Evolutionary conservation across 371 early-diverging fungal species (phyloP).

Genomic region (Syncephalastrum monosporum): DNA sequence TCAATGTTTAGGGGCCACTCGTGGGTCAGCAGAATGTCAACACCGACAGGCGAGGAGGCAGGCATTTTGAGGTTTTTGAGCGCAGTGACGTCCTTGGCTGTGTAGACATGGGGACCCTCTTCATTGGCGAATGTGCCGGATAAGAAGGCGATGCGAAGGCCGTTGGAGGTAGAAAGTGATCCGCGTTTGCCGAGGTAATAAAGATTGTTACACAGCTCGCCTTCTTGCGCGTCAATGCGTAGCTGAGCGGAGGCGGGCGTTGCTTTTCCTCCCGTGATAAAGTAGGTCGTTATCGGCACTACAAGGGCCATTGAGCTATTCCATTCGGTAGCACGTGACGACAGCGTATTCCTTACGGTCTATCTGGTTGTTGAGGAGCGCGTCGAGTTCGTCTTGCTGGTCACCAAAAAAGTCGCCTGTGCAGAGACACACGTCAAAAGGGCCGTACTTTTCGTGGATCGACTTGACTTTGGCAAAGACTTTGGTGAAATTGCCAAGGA

Average conservation of each 20-base stretch:
- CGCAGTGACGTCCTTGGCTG: constrained; percentile 18
- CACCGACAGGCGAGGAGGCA: constrained; percentile 46
- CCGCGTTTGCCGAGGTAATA: constrained; percentile 73
- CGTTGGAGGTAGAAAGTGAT: constrained; percentile 67
- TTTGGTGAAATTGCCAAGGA: constrained; percentile 61
- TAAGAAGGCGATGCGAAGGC: constrained; percentile 72
- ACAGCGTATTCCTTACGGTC: constrained; percentile 40
- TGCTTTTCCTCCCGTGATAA: constrained; percentile 62
- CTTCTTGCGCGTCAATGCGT: constrained; percentile 56
- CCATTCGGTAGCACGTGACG: too few relatives aligned
- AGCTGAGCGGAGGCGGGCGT: constrained; percentile 59
- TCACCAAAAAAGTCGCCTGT: constrained; percentile 79
- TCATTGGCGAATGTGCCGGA: constrained; percentile 45
- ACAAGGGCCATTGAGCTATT: background rate
- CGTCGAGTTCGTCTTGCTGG: constrained; percentile 42
- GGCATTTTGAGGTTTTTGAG: constrained; percentile 25
- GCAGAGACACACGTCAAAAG: constrained; percentile 79
- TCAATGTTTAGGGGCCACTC: constrained; percentile 76
- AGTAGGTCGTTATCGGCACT: constrained; percentile 81
- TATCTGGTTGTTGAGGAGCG: constrained; percentile 56
- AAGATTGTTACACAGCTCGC: constrained; percentile 78
- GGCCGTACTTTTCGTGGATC: constrained; percentile 79
- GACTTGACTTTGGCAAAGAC: constrained; percentile 69
- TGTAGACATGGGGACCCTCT: constrained; percentile 4
- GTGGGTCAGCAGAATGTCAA: constrained; percentile 79